These are phyloP conservation scores for Ganoderma sinense DNA, from an alignment of 1,284 basidiomycete species.

Conservation along the genomic window DNA sequence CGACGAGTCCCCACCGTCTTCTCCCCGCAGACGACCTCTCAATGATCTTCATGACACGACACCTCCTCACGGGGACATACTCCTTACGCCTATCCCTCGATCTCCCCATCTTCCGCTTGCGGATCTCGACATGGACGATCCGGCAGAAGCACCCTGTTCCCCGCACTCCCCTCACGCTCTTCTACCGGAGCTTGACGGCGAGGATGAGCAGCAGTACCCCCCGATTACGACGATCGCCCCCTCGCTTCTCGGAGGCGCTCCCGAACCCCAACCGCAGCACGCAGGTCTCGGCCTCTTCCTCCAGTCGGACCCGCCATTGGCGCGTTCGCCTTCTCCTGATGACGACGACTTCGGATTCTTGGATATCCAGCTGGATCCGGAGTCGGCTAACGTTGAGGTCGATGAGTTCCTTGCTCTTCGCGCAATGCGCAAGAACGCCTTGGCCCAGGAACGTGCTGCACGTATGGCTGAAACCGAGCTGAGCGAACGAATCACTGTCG, in stretches of 20 bases:
- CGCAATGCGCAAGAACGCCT: constrained; percentile 47
- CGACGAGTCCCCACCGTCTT: constrained; percentile 28
- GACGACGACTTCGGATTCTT: constrained; percentile 46
- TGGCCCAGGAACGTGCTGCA: constrained; percentile 49
- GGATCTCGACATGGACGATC: constrained; percentile 26
- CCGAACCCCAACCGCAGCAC: constrained; percentile 18
- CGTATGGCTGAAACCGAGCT: constrained; percentile 45
- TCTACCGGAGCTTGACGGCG: constrained; percentile 26
- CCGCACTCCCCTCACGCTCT: constrained; percentile 26
- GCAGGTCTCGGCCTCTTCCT: constrained; percentile 37
- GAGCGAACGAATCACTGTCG: constrained; percentile 37
- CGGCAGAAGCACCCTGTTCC: constrained; percentile 17
- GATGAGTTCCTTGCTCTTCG: constrained; percentile 43
- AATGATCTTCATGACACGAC: constrained; percentile 27
- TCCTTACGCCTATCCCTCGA: constrained; percentile 31
- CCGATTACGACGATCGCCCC: constrained; percentile 29
- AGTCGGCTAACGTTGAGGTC: constrained; percentile 41
- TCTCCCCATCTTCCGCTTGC: constrained; percentile 27
- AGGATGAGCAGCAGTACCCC: constrained; percentile 5
- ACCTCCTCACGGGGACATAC: constrained; percentile 25
- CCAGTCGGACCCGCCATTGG: constrained; percentile 40
- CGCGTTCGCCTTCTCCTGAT: constrained; percentile 57
- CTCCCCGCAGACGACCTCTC: constrained; percentile 27
- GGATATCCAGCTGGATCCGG: constrained; percentile 48
- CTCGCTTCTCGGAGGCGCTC: constrained; percentile 26